These are phyloP conservation scores for Calonectria honghensis DNA, from an alignment of 2,329 filamentous ascomycete species.

Conservation along the genomic window DNA sequence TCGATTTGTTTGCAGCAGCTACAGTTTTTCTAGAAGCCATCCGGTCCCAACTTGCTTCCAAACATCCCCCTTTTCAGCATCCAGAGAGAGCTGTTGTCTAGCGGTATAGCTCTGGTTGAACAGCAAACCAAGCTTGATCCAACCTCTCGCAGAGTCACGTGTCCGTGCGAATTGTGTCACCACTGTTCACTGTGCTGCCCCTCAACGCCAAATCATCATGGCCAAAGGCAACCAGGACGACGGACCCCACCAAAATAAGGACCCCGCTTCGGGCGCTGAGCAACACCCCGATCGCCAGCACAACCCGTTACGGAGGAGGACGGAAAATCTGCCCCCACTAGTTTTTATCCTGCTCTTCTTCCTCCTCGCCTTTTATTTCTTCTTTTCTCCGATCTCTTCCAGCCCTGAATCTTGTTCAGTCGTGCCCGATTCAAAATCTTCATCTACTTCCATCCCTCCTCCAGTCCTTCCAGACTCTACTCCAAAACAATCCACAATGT, in stretches of 20 bases:
- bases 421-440: constrained; percentile 54
- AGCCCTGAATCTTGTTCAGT: constrained; percentile 55
- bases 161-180: constrained; percentile 51
- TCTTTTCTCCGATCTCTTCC: constrained; percentile 59
- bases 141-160: constrained; percentile 47
- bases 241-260: constrained; percentile 58
- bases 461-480: constrained; percentile 54
- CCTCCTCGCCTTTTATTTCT: constrained; percentile 61
- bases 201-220: constrained; percentile 56
- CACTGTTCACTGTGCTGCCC: constrained; percentile 43
- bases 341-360: constrained; percentile 64
- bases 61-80: background rate
- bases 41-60: background rate
- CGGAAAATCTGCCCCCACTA: constrained; percentile 66
- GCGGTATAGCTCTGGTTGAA: constrained; percentile 8
- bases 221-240: constrained; percentile 57
- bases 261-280: constrained; percentile 59
- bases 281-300: constrained; percentile 49
- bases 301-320: constrained; percentile 55
- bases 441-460: constrained; percentile 56
- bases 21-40: background rate
- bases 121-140: constrained; percentile 28
- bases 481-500: constrained; percentile 72
- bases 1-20: background rate
- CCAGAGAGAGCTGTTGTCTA: constrained; percentile 25